Conservation (phyloP, 2,329 filamentous ascomycete species). For the Remersonia thermophila region DNA sequence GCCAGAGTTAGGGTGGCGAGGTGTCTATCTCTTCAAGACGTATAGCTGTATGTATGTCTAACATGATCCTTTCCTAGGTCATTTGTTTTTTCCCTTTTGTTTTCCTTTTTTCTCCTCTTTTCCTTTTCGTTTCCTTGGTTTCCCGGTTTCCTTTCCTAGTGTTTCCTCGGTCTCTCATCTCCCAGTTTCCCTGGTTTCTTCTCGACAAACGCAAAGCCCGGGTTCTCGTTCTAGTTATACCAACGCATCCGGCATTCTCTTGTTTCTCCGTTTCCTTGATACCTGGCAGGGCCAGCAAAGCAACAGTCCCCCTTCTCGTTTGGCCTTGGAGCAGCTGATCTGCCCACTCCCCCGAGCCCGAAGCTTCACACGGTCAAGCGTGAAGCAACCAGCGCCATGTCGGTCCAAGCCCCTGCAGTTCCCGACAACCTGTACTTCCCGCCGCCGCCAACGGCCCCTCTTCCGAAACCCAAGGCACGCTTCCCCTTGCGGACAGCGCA, state of each 20-base stretch:
- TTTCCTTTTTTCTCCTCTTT: slow-evolving; percentile 1
- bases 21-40: too few relatives aligned
- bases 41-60: too few relatives aligned
- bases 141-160: slow-evolving; percentile 3
- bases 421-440: slow-evolving; percentile 13
- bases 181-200: slow-evolving; percentile 5
- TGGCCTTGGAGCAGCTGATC: slow-evolving; percentile 14
- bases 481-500: slow-evolving; percentile 16
- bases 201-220: not conserved
- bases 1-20: too few relatives aligned
- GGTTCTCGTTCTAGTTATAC: slow-evolving; percentile 3
- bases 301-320: slow-evolving; percentile 1
- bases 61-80: too few relatives aligned
- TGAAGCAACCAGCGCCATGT: slow-evolving; percentile 1
- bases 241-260: too few relatives aligned
- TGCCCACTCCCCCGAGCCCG: slow-evolving; percentile 3
- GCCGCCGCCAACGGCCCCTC: slow-evolving; percentile 15
- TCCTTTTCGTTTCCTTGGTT: slow-evolving; percentile 8
- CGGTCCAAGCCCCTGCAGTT: slow-evolving; percentile 14
- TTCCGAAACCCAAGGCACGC: slow-evolving; percentile 14
- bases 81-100: too few relatives aligned
- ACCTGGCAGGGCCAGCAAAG: not conserved
- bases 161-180: slow-evolving; percentile 6
- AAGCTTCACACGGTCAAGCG: slow-evolving; percentile 1
- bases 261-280: not conserved